Evolutionary conservation across 495 filamentous ascomycete genomes (phyloP).

Genomic region (Talaromyces ruber): DNA sequence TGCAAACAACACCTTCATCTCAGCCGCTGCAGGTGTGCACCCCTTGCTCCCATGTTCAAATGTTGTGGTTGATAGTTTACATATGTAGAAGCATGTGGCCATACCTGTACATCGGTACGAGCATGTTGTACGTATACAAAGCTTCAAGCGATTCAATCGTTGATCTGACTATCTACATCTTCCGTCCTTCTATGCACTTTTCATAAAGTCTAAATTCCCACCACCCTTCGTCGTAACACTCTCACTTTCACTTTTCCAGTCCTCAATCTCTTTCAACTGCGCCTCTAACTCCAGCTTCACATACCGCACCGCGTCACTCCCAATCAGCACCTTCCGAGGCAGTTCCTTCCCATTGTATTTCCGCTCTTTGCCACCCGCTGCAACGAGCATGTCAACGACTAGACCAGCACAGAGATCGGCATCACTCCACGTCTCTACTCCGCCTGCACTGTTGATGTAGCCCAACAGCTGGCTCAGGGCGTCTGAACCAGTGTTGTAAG

Average conservation of each 20-base stretch:
- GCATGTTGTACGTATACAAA: neutral
- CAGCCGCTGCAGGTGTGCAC: neutral
- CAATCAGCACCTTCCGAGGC: conserved; percentile 15
- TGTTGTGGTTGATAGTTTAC: neutral
- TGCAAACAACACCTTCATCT: neutral
- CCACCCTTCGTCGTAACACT: neutral
- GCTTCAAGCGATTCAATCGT: neutral
- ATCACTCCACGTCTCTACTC: conserved; percentile 14
- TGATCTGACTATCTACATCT: neutral
- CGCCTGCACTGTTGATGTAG: conserved; percentile 10
- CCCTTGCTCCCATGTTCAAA: neutral
- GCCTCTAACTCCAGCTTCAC: conserved; percentile 12
- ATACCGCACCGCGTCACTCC: conserved; percentile 13
- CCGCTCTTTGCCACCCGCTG: neutral
- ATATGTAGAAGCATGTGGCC: neutral
- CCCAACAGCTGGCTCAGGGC: conserved; percentile 11
- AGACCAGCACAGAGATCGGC: conserved; percentile 15
- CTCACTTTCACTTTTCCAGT: conserved; percentile 12
- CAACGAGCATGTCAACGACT: conserved; percentile 13
- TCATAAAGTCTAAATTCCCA: neutral
- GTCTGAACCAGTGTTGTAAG: conserved; percentile 11
- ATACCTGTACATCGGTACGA: neutral
- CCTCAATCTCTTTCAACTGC: conserved; percentile 13
- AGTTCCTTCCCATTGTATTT: neutral
- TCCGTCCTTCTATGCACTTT: neutral